Conservation (phyloP, 192 early-diverging fungal species). For the Backusella tarrabulga region DNA sequence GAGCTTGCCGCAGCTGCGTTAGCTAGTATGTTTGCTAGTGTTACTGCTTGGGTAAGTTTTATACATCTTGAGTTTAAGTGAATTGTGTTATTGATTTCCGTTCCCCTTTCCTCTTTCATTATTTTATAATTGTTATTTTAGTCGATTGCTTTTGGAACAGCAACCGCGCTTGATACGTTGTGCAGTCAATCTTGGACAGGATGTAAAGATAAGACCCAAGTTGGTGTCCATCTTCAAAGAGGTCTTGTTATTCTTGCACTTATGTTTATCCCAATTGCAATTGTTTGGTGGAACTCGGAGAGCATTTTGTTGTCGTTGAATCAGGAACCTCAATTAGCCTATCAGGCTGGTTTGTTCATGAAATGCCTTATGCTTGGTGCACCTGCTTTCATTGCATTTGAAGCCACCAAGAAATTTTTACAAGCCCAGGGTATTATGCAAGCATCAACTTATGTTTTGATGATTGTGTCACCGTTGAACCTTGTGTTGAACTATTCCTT, state of each 20-base stretch:
- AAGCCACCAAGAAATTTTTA: conserved; percentile 83
- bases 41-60: conserved; percentile 51
- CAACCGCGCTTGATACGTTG: conserved; percentile 74
- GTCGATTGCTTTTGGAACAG: conserved; percentile 60
- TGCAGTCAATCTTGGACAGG: conserved; percentile 74
- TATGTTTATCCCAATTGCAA: conserved; percentile 68
- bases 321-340: conserved; percentile 74
- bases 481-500: conserved; percentile 73
- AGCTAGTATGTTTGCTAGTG: conserved; percentile 70
- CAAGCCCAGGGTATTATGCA: conserved; percentile 93
- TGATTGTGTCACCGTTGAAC: conserved; percentile 72
- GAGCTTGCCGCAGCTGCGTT: conserved; percentile 71
- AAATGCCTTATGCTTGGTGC: conserved; percentile 67
- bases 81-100: no score
- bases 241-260: conserved; percentile 73
- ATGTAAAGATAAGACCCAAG: conserved; percentile 57
- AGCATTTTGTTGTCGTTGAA: conserved; percentile 61
- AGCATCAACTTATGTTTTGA: conserved; percentile 71
- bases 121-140: neutral
- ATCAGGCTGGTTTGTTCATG: conserved; percentile 66
- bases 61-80: conserved; percentile 28
- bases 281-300: conserved; percentile 73
- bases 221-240: conserved; percentile 80
- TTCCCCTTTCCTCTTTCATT: no score
- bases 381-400: conserved; percentile 77